phyloP scores from a whole-genome alignment of 352 stramenopile genomes.

The Globisporangium radiosum region DNA sequence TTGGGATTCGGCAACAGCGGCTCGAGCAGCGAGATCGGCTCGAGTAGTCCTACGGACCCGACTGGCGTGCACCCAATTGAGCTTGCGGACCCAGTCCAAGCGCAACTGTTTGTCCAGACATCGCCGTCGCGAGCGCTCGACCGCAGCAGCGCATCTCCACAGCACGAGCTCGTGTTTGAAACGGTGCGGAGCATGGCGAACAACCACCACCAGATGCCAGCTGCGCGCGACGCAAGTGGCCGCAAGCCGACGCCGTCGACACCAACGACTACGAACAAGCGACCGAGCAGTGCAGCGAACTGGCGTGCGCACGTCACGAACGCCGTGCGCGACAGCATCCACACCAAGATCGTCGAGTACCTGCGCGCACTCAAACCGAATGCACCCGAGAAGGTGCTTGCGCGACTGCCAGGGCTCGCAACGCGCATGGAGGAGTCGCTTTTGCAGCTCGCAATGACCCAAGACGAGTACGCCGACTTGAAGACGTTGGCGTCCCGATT shows the following conservation, averaged over 20 bases:
- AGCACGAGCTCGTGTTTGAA: slow-evolving; percentile 1
- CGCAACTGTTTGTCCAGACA: slow-evolving; percentile 4
- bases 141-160: neutral
- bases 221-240: neutral
- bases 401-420: slow-evolving; percentile 94
- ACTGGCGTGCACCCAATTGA: slow-evolving; percentile 23
- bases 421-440: slow-evolving; percentile 94
- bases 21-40: slow-evolving; percentile 18
- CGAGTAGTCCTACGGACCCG: slow-evolving; percentile 37
- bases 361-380: slow-evolving; percentile 92
- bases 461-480: slow-evolving; percentile 91
- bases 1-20: slow-evolving; percentile 2
- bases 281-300: slow-evolving; percentile 1
- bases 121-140: neutral
- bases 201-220: slow-evolving; percentile 1
- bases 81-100: slow-evolving; percentile 4
- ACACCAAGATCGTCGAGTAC: slow-evolving; percentile 83
- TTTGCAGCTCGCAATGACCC: slow-evolving; percentile 67
- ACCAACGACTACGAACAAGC: slow-evolving; percentile 3
- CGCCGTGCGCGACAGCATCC: slow-evolving; percentile 37
- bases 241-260: slow-evolving; percentile 2
- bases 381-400: slow-evolving; percentile 91
- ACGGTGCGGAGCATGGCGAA: slow-evolving; percentile 1
- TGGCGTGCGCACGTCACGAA: slow-evolving; percentile 26
- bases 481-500: slow-evolving; percentile 91